Evolutionary conservation across 495 filamentous ascomycete genomes (phyloP), one percentile per base, ranked within the genome.

Genomic region (Lophium mytilinum): DNA sequence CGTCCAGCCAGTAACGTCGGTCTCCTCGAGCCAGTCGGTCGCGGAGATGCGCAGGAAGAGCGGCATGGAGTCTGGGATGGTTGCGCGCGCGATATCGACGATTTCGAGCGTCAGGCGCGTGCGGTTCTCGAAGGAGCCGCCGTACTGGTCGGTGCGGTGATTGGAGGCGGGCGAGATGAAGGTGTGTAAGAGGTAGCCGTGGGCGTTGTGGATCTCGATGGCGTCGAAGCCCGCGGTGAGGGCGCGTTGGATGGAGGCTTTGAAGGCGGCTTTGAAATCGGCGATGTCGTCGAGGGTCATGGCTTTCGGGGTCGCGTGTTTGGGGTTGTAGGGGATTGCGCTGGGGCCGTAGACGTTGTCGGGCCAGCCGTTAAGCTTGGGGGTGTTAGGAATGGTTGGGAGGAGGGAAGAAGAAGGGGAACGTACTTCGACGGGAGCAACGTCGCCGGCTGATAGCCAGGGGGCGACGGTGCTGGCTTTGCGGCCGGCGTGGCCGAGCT

Each of bases 401-500:
- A 4, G 37, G 21, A n/a, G 24, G 24, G 14, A 1, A 37, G 19
- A 40, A 10, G n/a, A 2, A 2, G 12, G 37, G 21, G 19, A n/a
- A 34, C 77, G 76, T 14, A 79, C 79, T n/a, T 76, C 71, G 50
- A 76, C 71, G 9, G 74, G 71, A 0, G 78, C 73, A 10, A 75
- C 75, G 9, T 81, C 65, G 33, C 72, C 71, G 49, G 35, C 46
- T 30, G 54, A 59, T 35, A 84, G 46, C 84, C 83, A 89, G 0
- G 85, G 85, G 0, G 83, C 75, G 1, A 82, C 65, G 0, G 76
- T 81, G 61, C 80, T 83, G 1, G 80, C 85, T 69, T 91, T 91
- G 42, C 87, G 77, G 12, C 87, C 87, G 18, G 86, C 85, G 64
- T 91, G 87, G 3, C 73, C 82, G 10, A 91, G 76, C 70, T 91